phyloP scores from a whole-genome alignment of 2,329 filamentous ascomycete genomes.

The Colletotrichum ledebouriae region DNA sequence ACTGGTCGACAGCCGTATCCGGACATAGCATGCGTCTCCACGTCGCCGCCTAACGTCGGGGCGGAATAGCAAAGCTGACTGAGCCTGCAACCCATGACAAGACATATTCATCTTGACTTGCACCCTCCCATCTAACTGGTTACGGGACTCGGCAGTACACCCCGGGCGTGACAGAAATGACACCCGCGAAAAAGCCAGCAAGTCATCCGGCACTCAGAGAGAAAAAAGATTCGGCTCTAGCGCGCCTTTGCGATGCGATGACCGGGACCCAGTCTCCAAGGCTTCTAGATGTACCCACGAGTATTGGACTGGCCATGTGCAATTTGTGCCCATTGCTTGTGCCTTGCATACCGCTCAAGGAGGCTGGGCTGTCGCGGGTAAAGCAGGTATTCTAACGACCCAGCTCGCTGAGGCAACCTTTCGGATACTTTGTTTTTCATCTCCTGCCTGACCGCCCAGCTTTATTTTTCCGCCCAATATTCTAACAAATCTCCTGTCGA shows the following conservation, averaged over 20 bases:
- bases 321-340: constrained; percentile 40
- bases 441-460: constrained; percentile 28
- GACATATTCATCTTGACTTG: constrained; percentile 17
- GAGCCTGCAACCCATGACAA: background rate
- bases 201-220: constrained; percentile 26
- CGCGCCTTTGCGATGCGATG: constrained; percentile 29
- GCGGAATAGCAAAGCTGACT: constrained; percentile 19
- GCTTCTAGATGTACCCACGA: constrained; percentile 35
- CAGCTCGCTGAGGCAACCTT: background rate
- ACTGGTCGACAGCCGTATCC: no score
- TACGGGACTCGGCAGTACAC: constrained; percentile 3
- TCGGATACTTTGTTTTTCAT: background rate
- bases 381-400: constrained; percentile 31
- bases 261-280: constrained; percentile 30
- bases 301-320: constrained; percentile 39
- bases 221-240: constrained; percentile 31
- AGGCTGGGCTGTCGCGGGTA: constrained; percentile 38
- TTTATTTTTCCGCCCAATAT: background rate
- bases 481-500: constrained; percentile 9
- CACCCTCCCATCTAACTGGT: constrained; percentile 8
- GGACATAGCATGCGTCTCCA: background rate
- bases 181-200: constrained; percentile 20
- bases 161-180: constrained; percentile 12
- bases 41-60: background rate
- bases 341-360: constrained; percentile 39